phyloP scores from a whole-genome alignment of 2,329 filamentous ascomycete genomes.

The Sarocladiaceae sp. region DNA sequence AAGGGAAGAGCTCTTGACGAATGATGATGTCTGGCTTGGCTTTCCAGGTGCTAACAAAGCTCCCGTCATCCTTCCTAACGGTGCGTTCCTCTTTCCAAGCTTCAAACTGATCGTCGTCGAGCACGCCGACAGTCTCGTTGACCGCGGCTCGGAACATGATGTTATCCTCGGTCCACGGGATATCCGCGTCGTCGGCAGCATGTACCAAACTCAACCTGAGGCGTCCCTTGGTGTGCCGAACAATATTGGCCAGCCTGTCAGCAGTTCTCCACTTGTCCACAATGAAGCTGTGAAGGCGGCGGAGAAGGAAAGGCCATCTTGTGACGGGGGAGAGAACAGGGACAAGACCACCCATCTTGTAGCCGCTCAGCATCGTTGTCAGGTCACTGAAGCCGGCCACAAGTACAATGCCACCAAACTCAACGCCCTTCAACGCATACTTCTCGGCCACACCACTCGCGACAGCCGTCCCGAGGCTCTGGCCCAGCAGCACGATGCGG shows the following conservation, averaged over 20 bases:
- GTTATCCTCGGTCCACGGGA: slow-evolving; percentile 66
- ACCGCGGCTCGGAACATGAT: slow-evolving; percentile 56
- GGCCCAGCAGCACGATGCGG: slow-evolving; percentile 75
- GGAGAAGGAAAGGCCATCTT: slow-evolving; percentile 57
- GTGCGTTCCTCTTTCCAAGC: slow-evolving; percentile 41
- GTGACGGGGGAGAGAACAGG: slow-evolving; percentile 73
- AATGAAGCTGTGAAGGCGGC: slow-evolving; percentile 55
- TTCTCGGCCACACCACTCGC: slow-evolving; percentile 67
- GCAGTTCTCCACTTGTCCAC: slow-evolving; percentile 78
- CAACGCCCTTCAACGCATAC: slow-evolving; percentile 52
- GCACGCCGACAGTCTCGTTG: slow-evolving; percentile 36
- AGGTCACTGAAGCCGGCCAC: slow-evolving; percentile 75
- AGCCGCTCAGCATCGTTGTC: slow-evolving; percentile 66
- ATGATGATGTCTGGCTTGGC: slow-evolving; percentile 40
- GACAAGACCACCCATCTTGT: slow-evolving; percentile 70
- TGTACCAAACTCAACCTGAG: slow-evolving; percentile 70
- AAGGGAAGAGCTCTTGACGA: slow-evolving; percentile 46
- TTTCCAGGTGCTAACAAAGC: slow-evolving; percentile 41
- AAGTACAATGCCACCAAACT: slow-evolving; percentile 75
- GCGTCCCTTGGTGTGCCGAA: slow-evolving; percentile 42
- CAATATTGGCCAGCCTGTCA: slow-evolving; percentile 54
- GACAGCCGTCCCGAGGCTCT: slow-evolving; percentile 84
- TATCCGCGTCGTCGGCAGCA: slow-evolving; percentile 74
- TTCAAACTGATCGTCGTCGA: slow-evolving; percentile 30
- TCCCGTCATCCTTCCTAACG: slow-evolving; percentile 34